These are phyloP conservation scores for Mycena vitilis DNA, from an alignment of 768 basidiomycete species.

Conservation along the genomic window DNA sequence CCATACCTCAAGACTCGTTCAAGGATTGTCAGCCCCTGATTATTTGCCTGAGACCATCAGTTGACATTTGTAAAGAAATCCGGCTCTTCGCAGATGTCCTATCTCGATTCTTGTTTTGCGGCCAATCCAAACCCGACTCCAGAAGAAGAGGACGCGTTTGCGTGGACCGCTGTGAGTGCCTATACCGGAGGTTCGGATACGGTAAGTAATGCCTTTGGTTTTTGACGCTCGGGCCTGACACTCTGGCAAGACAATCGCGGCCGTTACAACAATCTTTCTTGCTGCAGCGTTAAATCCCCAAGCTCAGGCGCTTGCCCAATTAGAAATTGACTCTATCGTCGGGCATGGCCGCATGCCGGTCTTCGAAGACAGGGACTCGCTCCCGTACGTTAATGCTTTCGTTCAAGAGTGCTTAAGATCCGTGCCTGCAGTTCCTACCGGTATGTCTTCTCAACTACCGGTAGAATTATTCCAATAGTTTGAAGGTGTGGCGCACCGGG, in stretches of 20 bases:
- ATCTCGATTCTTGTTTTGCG: conserved; percentile 9
- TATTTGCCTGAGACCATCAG: background rate
- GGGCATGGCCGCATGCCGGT: background rate
- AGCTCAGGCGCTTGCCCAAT: conserved; percentile 3
- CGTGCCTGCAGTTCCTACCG: background rate
- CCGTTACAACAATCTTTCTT: conserved; percentile 1
- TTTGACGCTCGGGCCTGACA: too few relatives aligned
- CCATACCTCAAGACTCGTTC: conserved; percentile 7
- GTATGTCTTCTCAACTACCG: background rate
- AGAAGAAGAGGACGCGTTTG: conserved; percentile 1
- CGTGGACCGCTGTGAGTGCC: conserved; percentile 5
- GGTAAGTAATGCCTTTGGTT: background rate
- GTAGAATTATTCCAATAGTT: background rate
- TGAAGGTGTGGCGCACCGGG: background rate
- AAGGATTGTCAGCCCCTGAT: background rate
- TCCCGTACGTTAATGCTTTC: background rate
- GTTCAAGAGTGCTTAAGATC: conserved; percentile 1
- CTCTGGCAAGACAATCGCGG: background rate
- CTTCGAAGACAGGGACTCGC: background rate
- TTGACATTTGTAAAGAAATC: background rate
- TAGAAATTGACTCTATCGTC: background rate
- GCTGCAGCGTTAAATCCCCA: background rate
- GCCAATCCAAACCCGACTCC: conserved; percentile 4
- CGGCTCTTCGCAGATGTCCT: background rate
- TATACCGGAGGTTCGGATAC: conserved; percentile 8